Percentiles rank a stretch among this genome's conserved stretches.
Conservation (phyloP, 108 stramenopile species). For the Tribonema minus region DNA sequence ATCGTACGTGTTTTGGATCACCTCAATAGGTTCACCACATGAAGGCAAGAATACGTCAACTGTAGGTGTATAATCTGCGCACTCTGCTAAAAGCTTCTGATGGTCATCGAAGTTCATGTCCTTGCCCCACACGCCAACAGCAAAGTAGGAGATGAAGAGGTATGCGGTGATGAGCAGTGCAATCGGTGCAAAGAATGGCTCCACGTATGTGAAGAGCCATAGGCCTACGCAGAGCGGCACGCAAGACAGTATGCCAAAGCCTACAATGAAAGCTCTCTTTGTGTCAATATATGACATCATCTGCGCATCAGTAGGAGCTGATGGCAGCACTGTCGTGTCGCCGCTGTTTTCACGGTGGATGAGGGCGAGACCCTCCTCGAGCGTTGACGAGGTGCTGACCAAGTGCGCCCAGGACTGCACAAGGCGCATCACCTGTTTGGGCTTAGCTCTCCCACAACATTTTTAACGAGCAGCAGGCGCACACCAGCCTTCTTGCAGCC, state of each 20-base stretch:
- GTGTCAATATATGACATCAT: conserved; percentile 5
- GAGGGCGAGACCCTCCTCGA: too few relatives aligned
- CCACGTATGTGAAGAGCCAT: conserved; percentile 18
- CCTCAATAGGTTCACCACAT: conserved; percentile 1
- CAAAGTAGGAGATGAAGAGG: conserved; percentile 18
- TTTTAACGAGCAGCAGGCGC: too few relatives aligned
- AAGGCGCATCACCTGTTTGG: too few relatives aligned
- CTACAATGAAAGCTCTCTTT: neutral
- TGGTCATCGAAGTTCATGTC: conserved; percentile 10
- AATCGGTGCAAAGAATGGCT: conserved; percentile 7
- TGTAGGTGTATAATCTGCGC: too few relatives aligned
- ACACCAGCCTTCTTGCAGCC: too few relatives aligned
- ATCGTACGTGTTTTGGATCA: conserved; percentile 9
- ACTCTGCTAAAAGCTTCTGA: too few relatives aligned
- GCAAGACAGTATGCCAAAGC: conserved; percentile 2
- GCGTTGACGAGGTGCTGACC: too few relatives aligned
- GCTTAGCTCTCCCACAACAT: too few relatives aligned
- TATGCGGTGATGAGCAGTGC: conserved; percentile 15
- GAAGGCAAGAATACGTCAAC: conserved; percentile 12
- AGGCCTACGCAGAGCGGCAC: neutral
- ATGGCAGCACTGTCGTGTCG: too few relatives aligned
- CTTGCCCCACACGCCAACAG: conserved; percentile 21
- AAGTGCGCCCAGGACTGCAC: too few relatives aligned
- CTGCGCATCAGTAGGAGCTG: too few relatives aligned
- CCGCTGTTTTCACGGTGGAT: too few relatives aligned